A percentile compares a stretch with the other conserved stretches of the same genome.
Conservation (phyloP, 345 rosid species). For the Eucalyptus fibrosa region DNA sequence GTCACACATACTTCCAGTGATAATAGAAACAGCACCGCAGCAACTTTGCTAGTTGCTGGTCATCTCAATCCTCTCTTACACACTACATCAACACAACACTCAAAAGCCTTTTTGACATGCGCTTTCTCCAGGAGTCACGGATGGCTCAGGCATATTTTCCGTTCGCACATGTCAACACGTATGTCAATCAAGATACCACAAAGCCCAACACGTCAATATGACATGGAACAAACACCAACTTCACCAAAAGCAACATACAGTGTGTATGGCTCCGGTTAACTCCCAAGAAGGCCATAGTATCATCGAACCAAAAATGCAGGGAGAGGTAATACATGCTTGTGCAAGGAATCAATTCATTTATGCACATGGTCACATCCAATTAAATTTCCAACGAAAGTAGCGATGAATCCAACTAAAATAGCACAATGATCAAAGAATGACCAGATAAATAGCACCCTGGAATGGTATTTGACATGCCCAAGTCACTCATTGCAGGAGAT, state of each 20-base stretch:
- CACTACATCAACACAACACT: background rate
- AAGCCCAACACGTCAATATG: background rate
- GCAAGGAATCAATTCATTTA: background rate
- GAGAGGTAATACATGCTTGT: background rate
- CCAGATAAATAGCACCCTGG: background rate
- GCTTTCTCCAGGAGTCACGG: background rate
- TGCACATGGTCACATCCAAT: background rate
- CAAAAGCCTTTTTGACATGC: background rate
- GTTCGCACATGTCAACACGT: background rate
- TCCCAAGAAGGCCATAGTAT: background rate
- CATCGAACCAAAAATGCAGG: background rate
- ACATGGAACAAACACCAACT: background rate
- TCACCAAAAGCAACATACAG: background rate
- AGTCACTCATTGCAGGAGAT: background rate
- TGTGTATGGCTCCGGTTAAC: background rate
- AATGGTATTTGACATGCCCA: background rate
- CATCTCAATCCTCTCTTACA: background rate
- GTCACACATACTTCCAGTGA: background rate
- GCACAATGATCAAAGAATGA: background rate
- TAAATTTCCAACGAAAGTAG: background rate
- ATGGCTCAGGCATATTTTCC: background rate
- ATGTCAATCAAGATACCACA: background rate
- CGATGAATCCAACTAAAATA: background rate
- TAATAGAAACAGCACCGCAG: background rate
- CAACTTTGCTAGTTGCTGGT: background rate